Conservation (phyloP, 371 early-diverging fungal species). For the Mortierella polycephala region DNA sequence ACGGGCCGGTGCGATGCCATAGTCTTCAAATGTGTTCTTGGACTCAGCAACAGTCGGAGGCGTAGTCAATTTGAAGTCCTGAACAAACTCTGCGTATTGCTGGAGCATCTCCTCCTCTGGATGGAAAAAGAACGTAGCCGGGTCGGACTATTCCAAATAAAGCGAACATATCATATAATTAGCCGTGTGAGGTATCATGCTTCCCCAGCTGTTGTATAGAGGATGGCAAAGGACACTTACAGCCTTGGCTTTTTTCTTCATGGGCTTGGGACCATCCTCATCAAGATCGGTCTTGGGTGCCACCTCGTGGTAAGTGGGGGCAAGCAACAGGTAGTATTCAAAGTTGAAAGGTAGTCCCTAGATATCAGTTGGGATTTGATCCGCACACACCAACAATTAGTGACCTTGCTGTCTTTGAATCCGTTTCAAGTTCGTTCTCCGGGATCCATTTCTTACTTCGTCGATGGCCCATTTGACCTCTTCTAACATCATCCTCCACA, state of each 20-base stretch:
- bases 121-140: conserved; percentile 81
- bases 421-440: neutral
- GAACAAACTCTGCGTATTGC: conserved; percentile 63
- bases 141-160: conserved; percentile 33
- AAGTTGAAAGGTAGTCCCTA: conserved; percentile 79
- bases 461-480: conserved; percentile 84
- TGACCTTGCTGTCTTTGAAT: neutral
- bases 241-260: conserved; percentile 66
- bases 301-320: conserved; percentile 88
- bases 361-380: conserved; percentile 4
- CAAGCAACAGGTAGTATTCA: conserved; percentile 84
- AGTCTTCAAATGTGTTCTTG: conserved; percentile 84
- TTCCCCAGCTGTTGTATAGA: neutral
- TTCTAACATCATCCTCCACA: conserved; percentile 88
- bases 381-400: neutral
- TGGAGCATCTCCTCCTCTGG: conserved; percentile 93
- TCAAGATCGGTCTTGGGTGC: conserved; percentile 71
- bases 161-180: neutral
- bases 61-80: conserved; percentile 78
- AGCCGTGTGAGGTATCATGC: neutral
- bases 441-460: conserved; percentile 59
- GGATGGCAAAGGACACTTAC: conserved; percentile 26
- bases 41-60: conserved; percentile 75
- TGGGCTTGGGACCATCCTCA: conserved; percentile 52
- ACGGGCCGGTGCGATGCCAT: conserved; percentile 84